phyloP scores from a whole-genome alignment of 345 rosid genomes.

The Abelmoschus esculentus region DNA sequence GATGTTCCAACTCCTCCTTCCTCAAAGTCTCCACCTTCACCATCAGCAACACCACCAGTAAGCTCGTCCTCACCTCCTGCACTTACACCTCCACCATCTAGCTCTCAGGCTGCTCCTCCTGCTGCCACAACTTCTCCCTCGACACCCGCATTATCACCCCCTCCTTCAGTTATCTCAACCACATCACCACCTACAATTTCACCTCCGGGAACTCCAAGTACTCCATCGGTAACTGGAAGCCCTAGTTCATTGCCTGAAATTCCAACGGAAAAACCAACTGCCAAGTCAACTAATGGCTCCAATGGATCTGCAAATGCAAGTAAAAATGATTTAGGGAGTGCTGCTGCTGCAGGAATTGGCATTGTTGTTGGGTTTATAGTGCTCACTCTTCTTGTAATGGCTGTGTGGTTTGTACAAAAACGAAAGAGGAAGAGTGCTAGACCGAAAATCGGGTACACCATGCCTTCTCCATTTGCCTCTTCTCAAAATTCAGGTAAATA shows the following conservation, averaged over 20 bases:
- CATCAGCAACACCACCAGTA: slow-evolving; percentile 21
- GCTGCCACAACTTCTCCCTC: slow-evolving; percentile 33
- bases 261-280: slow-evolving; percentile 76
- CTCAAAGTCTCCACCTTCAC: slow-evolving; percentile 36
- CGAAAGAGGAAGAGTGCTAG: slow-evolving; percentile 46
- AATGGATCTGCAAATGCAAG: slow-evolving; percentile 21
- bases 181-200: slow-evolving; percentile 33
- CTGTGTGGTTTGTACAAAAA: slow-evolving; percentile 55
- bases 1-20: slow-evolving; percentile 29
- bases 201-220: slow-evolving; percentile 46
- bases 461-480: slow-evolving; percentile 75
- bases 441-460: slow-evolving; percentile 40
- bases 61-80: slow-evolving; percentile 32
- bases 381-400: slow-evolving; percentile 63
- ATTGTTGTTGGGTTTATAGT: slow-evolving; percentile 51
- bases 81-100: slow-evolving; percentile 25
- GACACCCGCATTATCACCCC: slow-evolving; percentile 26
- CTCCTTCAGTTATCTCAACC: slow-evolving; percentile 46
- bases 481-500: slow-evolving; percentile 82
- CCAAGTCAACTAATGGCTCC: slow-evolving; percentile 41
- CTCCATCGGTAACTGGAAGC: slow-evolving; percentile 30
- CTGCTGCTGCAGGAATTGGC: slow-evolving; percentile 57
- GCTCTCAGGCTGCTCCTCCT: slow-evolving; percentile 37
- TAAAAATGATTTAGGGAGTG: slow-evolving; percentile 39
- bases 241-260: slow-evolving; percentile 39